Evolutionary conservation across 495 filamentous ascomycete species (phyloP), one percentile per base, ranked within the genome.

Genomic region (Cladorrhinum samala): DNA sequence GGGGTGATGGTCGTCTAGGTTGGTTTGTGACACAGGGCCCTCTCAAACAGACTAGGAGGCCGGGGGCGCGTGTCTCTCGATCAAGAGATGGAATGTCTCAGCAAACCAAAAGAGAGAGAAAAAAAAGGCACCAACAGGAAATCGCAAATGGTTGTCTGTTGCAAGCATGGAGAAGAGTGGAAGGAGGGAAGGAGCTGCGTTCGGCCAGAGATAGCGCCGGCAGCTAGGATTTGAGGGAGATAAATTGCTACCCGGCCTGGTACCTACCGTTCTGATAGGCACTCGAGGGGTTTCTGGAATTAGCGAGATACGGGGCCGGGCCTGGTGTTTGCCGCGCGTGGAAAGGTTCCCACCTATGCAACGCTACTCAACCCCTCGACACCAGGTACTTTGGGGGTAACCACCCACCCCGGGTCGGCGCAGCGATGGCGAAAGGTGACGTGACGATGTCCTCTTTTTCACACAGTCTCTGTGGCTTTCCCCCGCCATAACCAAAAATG

Each of bases 191-290:
- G 36, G 27, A 33, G 27, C 27, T 24, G 45, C 45, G n/a, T 20
- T 11, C 24, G n/a, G 24, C 20, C 23, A 50, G 47, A 65, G 62
- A 67, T 62, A 65, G 65, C 55, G 65, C 37, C 51, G 46, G 46
- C 53, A 49, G 58, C 54, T 56, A 30, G 58, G 65, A 57, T 61
- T 60, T 60, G 62, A 62, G 62, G 50, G 57, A 60, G 60, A 66
- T 66, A 66, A 66, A 66, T 66, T 66, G 63, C 39, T 49, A 51
- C 54, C 17, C 42, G 37, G 43, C 13, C 33, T 54, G 39, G 53
- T 64, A 59, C 47, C 52, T 7, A 45, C 30, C 50, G 45, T 56
- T 27, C 53, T 52, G 55, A 46, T 55, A 59, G 55, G 55, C 53
- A 38, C 44, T 48, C 11, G 38, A 38, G 49, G 48, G 39, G 64